Conservation (phyloP, 176 grass and related monocot species). For the Elymus sibiricus region DNA sequence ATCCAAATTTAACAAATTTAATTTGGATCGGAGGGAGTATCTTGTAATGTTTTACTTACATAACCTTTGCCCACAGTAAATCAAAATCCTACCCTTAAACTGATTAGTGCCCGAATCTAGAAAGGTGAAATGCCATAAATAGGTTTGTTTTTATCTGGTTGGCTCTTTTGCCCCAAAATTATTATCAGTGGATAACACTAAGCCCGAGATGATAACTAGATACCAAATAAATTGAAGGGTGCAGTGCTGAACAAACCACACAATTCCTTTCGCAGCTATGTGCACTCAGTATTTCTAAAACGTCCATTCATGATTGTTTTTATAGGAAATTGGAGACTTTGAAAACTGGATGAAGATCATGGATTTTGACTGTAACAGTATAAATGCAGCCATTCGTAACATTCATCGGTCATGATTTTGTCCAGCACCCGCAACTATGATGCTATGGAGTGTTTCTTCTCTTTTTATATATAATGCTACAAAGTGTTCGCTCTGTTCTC, state of each 20-base stretch:
- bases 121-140: background rate
- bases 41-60: background rate
- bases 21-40: background rate
- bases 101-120: background rate
- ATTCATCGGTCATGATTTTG: conserved; percentile 59
- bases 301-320: background rate
- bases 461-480: conserved; percentile 30
- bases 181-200: background rate
- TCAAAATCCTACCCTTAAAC: background rate
- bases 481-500: background rate
- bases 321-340: conserved; percentile 89
- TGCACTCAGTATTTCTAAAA: background rate
- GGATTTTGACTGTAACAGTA: conserved; percentile 88
- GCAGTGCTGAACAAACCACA: background rate
- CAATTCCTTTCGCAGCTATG: background rate
- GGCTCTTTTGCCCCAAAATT: background rate
- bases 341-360: conserved; percentile 98
- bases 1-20: no score
- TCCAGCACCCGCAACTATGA: background rate
- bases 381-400: conserved; percentile 83
- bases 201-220: background rate
- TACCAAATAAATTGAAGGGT: background rate
- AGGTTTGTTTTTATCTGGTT: background rate
- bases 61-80: background rate
- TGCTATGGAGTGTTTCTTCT: background rate